Base-by-base conservation (phyloP, 805 yeast species). In the Ogataea siamensis region DNA sequence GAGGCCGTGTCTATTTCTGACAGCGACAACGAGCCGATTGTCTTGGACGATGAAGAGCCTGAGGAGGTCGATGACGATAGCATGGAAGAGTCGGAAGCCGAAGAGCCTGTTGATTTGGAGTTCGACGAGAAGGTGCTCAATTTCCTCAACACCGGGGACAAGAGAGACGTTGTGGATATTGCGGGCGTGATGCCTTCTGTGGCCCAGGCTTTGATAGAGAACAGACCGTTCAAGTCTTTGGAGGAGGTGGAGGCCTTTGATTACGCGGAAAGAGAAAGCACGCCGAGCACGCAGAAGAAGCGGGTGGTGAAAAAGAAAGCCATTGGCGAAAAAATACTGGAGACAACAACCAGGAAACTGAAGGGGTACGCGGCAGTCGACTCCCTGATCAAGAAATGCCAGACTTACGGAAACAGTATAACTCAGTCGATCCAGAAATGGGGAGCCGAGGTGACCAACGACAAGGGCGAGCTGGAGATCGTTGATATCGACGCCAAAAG, bases 361-460 rank as follows among this genome's bases (percentile, higher is more conserved):
- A 77, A 79, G 52, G 98, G 98, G 5, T 93, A 93, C 58, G 82
- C 80, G 45, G 98, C 99, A 0, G 95, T 93, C 29, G 98, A 91
- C 51, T 83, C 94, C n/a, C 68, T 93, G 48, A 87, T 93, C 45
- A 78, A 78, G 42, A 76, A 79, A 49, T 93, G 99, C 66, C 78
- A 88, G 7, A 74, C 76, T 12, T 81, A 84, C 48, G 95, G 97
- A 40, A 67, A 71, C 11, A 59, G 69, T 6, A 87, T 93, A 40
- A 71, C 87, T 5, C 59, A 64, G 9, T 93, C 86, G 45, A 86
- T 93, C 64, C 68, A 68, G 33, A 71, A 74, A 43, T 91, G 99
- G 99, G 97, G 97, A 22, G 87, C 87, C n/a, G 71, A 76, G 32
- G 71, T 82, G 7, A 75, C 79, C 23, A 87, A 85, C 11, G 64